Evolutionary conservation across 805 yeast genomes (phyloP).

Genomic region (Cyberlindnera maritima): DNA sequence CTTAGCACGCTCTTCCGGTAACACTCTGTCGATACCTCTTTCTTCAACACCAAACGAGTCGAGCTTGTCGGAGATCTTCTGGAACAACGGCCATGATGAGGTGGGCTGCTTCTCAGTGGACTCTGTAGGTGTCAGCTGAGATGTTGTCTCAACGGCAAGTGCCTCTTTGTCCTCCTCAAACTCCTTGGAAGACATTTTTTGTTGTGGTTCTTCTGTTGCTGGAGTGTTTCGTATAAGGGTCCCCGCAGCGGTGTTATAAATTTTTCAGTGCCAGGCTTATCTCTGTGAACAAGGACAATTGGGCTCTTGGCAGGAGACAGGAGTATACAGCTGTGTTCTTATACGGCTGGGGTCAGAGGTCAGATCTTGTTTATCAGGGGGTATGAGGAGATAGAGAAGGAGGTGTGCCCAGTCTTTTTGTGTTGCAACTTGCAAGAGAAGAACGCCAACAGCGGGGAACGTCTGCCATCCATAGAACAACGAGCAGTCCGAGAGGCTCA

Average conservation of each 20-base stretch:
- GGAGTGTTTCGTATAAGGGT: background rate
- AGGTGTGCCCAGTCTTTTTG: no score
- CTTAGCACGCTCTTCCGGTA: conserved; percentile 59
- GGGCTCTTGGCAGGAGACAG: no score
- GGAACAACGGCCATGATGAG: conserved; percentile 10
- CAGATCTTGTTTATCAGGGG: no score
- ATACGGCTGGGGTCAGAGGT: no score
- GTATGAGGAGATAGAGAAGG: no score
- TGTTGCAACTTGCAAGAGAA: no score
- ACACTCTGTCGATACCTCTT: conserved; percentile 74
- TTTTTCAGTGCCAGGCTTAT: background rate
- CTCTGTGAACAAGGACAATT: background rate
- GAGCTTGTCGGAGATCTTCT: conserved; percentile 39
- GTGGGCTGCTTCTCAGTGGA: background rate
- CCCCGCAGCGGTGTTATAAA: background rate
- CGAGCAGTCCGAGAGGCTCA: no score
- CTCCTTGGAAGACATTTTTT: conserved; percentile 2
- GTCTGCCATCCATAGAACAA: no score
- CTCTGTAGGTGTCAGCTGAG: background rate
- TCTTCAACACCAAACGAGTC: conserved; percentile 68
- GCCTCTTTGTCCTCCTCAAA: conserved; percentile 11
- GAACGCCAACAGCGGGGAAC: no score
- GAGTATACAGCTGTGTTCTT: no score
- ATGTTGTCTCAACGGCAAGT: conserved; percentile 5
- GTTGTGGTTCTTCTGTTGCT: background rate